These are phyloP conservation scores for Boletus vermiculosoides DNA, from an alignment of 768 basidiomycete genomes.

Conservation along the genomic window DNA sequence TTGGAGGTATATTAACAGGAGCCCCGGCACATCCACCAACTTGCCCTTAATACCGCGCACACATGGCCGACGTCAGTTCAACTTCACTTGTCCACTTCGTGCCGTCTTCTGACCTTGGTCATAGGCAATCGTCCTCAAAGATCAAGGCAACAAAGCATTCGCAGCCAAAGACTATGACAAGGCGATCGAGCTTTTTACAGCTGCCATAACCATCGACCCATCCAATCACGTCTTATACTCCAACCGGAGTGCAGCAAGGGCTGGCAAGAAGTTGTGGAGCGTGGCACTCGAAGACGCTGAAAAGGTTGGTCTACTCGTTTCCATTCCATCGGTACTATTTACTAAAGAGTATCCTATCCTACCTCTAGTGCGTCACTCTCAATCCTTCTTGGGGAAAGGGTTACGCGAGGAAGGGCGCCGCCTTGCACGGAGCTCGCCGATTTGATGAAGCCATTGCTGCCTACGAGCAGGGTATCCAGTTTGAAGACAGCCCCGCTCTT, in stretches of 20 bases:
- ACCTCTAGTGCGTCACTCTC: conserved; percentile 66
- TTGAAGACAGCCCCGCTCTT: conserved; percentile 80
- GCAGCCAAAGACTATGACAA: conserved; percentile 88
- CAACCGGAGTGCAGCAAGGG: conserved; percentile 87
- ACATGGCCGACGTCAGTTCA: conserved; percentile 38
- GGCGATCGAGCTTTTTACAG: conserved; percentile 78
- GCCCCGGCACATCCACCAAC: not conserved
- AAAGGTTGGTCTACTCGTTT: conserved; percentile 50
- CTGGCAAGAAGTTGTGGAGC: conserved; percentile 77
- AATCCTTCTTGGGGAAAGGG: conserved; percentile 88
- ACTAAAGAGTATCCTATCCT: not conserved
- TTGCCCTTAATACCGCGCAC: not conserved
- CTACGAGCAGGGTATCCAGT: conserved; percentile 77
- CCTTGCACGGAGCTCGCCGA: conserved; percentile 76
- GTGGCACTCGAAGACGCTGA: conserved; percentile 87
- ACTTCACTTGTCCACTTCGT: not conserved
- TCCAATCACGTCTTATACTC: conserved; percentile 88
- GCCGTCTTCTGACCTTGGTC: conserved; percentile 20
- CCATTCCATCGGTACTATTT: not conserved
- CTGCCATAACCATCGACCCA: conserved; percentile 81
- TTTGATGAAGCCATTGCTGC: conserved; percentile 83
- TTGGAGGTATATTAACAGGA: conserved; percentile 13
- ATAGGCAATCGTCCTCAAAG: conserved; percentile 70
- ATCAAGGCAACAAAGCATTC: conserved; percentile 94
- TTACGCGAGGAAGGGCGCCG: conserved; percentile 89